These are phyloP conservation scores for Escallonia rubra DNA, from an alignment of 129 eudicot genomes.

Conservation along the genomic window DNA sequence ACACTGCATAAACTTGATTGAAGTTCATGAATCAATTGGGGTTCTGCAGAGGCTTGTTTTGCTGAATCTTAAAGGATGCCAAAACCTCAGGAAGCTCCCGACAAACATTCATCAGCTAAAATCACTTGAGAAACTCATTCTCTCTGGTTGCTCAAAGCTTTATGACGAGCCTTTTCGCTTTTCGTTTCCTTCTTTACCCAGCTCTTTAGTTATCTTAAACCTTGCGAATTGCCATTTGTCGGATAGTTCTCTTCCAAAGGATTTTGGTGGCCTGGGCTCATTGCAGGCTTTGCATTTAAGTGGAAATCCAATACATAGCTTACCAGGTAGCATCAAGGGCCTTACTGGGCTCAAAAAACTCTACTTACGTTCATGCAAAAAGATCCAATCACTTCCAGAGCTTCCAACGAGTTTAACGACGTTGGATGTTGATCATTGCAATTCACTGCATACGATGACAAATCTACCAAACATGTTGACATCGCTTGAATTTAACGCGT, in stretches of 20 bases:
- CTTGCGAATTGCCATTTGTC: background rate
- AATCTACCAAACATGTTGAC: background rate
- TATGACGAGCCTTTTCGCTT: background rate
- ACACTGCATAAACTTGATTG: slow-evolving; percentile 5
- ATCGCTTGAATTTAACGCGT: background rate
- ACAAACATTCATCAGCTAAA: background rate
- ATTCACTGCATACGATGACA: background rate
- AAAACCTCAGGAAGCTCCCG: slow-evolving; percentile 13
- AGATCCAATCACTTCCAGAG: background rate
- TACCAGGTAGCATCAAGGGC: slow-evolving; percentile 9
- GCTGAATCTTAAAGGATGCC: slow-evolving; percentile 17
- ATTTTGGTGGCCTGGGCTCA: background rate
- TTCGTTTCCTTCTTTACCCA: background rate
- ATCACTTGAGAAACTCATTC: slow-evolving; percentile 6
- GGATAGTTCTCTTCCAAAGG: slow-evolving; percentile 5
- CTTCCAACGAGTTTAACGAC: background rate
- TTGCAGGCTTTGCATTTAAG: slow-evolving; percentile 10
- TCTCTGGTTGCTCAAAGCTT: slow-evolving; percentile 27
- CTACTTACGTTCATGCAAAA: background rate
- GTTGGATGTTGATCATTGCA: background rate
- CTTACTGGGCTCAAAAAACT: slow-evolving; percentile 9
- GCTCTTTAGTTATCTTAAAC: background rate
- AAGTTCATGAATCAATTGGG: slow-evolving; percentile 16
- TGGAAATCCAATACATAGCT: slow-evolving; percentile 6
- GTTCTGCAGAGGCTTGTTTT: slow-evolving; percentile 3